phyloP scores from a whole-genome alignment of 805 yeast genomes.

The Candida gorgasii region DNA sequence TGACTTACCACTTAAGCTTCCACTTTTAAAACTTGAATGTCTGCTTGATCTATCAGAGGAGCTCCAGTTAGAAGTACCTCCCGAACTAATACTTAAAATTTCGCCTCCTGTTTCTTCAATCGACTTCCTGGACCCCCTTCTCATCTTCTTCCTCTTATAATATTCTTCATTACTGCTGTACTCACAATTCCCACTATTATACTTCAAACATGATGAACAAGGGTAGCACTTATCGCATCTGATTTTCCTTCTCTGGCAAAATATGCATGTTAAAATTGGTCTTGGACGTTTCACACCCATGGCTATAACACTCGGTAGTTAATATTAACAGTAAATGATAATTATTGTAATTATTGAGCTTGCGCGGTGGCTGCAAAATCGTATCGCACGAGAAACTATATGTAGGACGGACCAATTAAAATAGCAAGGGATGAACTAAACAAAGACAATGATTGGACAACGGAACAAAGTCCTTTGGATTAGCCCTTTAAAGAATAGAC shows the following conservation, averaged over 20 bases:
- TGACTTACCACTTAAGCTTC: too few species aligned
- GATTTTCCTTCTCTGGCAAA: slow-evolving; percentile 37
- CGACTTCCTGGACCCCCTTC: background rate
- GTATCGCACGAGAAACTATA: too few species aligned
- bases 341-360: too few species aligned
- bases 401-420: background rate
- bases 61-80: too few species aligned
- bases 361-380: background rate
- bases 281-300: slow-evolving; percentile 23
- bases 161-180: slow-evolving; percentile 1
- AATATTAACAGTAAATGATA: too few species aligned
- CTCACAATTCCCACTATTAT: slow-evolving; percentile 18
- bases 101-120: background rate
- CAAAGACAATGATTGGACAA: too few species aligned
- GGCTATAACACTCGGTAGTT: too few species aligned
- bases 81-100: background rate
- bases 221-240: slow-evolving; percentile 38
- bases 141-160: background rate
- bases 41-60: too few species aligned
- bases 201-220: slow-evolving; percentile 34
- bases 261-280: slow-evolving; percentile 24
- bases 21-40: too few species aligned
- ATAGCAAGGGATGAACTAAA: too few species aligned
- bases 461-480: too few species aligned
- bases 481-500: too few species aligned